Evolutionary conservation across 805 yeast genomes (phyloP).

Genomic region (Candida argentea): DNA sequence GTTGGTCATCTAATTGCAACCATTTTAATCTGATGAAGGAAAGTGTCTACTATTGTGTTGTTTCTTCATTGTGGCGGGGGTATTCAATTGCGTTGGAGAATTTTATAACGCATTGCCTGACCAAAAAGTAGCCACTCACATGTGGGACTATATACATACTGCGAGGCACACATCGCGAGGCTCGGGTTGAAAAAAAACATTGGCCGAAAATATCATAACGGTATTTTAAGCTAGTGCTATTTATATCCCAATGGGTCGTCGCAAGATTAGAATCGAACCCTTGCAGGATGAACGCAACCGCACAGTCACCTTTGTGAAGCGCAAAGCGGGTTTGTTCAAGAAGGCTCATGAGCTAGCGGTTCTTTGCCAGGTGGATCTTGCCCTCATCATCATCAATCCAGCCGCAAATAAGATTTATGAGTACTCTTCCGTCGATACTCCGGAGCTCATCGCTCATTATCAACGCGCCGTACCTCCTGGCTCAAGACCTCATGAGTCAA

Average conservation of each 20-base stretch:
- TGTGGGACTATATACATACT: no score
- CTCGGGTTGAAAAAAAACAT: no score
- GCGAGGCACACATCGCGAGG: no score
- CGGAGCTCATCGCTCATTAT: constrained; percentile 12
- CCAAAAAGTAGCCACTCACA: no score
- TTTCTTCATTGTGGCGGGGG: no score
- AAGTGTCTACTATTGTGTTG: no score
- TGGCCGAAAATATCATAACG: background rate
- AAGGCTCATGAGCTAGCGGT: constrained; percentile 82
- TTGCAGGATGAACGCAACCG: constrained; percentile 81
- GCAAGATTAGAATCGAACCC: constrained; percentile 91
- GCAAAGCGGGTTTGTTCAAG: constrained; percentile 89
- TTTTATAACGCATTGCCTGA: no score
- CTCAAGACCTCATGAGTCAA: constrained; percentile 41
- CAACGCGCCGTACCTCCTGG: constrained; percentile 4
- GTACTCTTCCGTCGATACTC: constrained; percentile 62
- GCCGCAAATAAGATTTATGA: constrained; percentile 62
- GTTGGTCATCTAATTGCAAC: no score
- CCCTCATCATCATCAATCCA: constrained; percentile 78
- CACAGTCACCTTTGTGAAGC: constrained; percentile 79
- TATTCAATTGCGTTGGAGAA: no score
- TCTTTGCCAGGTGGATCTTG: constrained; percentile 85
- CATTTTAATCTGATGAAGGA: no score
- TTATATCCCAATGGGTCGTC: constrained; percentile 68
- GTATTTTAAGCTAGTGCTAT: background rate